Conservation (phyloP, 1,139 yeast species). For the Starmera stellimalicola region DNA sequence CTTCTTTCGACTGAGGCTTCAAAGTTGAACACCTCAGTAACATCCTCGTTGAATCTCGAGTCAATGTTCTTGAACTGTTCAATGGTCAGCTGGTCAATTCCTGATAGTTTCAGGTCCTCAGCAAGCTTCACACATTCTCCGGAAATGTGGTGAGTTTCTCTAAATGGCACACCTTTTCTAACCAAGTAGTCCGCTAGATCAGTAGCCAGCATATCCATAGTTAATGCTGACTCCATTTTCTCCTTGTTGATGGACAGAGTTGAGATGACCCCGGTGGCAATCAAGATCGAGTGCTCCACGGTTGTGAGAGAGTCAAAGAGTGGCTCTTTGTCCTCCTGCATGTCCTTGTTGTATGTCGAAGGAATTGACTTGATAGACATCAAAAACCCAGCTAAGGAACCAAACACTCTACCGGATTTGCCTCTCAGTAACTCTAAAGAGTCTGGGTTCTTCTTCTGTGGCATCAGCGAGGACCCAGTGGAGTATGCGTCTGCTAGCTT, state of each 20-base stretch:
- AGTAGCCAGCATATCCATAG: constrained; percentile 99
- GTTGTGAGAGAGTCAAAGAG: constrained; percentile 84
- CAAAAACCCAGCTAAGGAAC: constrained; percentile 88
- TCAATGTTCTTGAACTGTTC: constrained; percentile 78
- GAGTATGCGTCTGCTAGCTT: constrained; percentile 95
- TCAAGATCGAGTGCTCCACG: constrained; percentile 84
- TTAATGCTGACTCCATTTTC: constrained; percentile 77
- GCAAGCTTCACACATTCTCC: constrained; percentile 95
- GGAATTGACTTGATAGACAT: constrained; percentile 96
- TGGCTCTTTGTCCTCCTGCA: constrained; percentile 99
- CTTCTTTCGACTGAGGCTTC: constrained; percentile 95
- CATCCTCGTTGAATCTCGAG: constrained; percentile 70
- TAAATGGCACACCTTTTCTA: constrained; percentile 95
- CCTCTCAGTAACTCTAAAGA: constrained; percentile 92
- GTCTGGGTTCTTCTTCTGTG: constrained; percentile 98
- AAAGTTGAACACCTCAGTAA: constrained; percentile 74
- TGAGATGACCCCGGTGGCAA: constrained; percentile 93
- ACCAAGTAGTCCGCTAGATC: constrained; percentile 97
- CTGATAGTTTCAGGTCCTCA: constrained; percentile 64
- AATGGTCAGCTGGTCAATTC: constrained; percentile 70
- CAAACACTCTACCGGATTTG: constrained; percentile 94
- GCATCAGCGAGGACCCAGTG: constrained; percentile 97
- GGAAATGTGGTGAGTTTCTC: constrained; percentile 97
- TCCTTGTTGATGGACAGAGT: constrained; percentile 65
- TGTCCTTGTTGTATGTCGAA: constrained; percentile 93